Conservation (phyloP, 805 yeast genomes). For the Cephaloascus albidus region DNA sequence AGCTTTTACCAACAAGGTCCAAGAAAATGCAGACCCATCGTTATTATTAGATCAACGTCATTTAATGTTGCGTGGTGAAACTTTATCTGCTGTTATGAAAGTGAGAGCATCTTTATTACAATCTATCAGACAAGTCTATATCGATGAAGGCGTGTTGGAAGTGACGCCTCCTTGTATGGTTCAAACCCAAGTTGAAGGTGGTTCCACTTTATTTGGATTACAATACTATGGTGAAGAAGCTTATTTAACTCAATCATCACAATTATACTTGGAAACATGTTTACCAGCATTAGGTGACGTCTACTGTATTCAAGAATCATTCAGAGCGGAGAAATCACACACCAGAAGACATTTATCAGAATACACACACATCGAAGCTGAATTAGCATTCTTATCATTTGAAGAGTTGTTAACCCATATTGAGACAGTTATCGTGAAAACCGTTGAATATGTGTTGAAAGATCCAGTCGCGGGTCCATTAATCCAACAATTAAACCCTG, state of each 20-base stretch:
- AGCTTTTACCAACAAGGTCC: slow-evolving; percentile 87
- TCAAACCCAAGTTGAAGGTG: slow-evolving; percentile 99
- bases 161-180: slow-evolving; percentile 99
- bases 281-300: slow-evolving; percentile 96
- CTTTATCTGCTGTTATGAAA: slow-evolving; percentile 85
- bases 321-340: slow-evolving; percentile 98
- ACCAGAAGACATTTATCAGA: slow-evolving; percentile 97
- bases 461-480: slow-evolving; percentile 92
- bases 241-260: slow-evolving; percentile 92
- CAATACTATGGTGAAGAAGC: slow-evolving; percentile 97
- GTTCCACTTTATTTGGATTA: slow-evolving; percentile 87
- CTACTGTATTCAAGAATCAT: slow-evolving; percentile 94
- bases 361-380: slow-evolving; percentile 95
- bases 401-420: slow-evolving; percentile 82
- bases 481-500: slow-evolving; percentile 87
- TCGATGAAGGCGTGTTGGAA: slow-evolving; percentile 70
- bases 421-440: slow-evolving; percentile 64
- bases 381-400: slow-evolving; percentile 78
- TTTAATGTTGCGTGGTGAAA: slow-evolving; percentile 92
- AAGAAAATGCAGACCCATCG: slow-evolving; percentile 91
- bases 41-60: slow-evolving; percentile 91
- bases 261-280: slow-evolving; percentile 92
- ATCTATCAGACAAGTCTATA: slow-evolving; percentile 68
- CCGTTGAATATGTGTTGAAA: slow-evolving; percentile 68
- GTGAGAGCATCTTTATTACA: slow-evolving; percentile 78